Base-by-base conservation (phyloP, 2,329 filamentous ascomycete genomes). In the Bipolaris sorokiniana region DNA sequence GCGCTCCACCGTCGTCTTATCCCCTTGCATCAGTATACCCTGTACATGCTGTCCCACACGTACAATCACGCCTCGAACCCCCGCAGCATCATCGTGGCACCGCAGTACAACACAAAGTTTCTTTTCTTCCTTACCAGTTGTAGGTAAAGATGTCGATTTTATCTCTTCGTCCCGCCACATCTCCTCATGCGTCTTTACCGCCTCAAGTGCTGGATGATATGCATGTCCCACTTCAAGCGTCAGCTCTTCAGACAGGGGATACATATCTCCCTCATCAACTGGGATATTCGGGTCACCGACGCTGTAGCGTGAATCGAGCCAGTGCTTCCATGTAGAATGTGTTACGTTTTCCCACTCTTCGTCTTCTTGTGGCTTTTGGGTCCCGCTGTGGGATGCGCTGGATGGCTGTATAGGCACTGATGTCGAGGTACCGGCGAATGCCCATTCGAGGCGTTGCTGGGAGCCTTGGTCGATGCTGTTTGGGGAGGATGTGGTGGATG, bases 181-280 rank as follows among this genome's bases (percentile, higher is more conserved):
- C 72, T 91, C 89, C 70, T 90, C 88, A 63, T 92, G 91, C 1
- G 76, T 50, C 9, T 81, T 81, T 37, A 80, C 71, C 0, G 66
- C 40, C 0, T 83, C 82, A 1, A 84, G 85, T 0, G 73, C 78
- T 0, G 85, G 85, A 62, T 89, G 86, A 10, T 82, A 74, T 83
- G 88, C 89, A 11, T 66, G 65, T 0, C 88, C 88, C 41, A 76
- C 82, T 70, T 90, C 88, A 7, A 80, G 68, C 6, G 60, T 68
- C 10, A 58, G 51, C 0, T 47, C 56, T 0, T 13, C 52, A 20
- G 41, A 63, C 76, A 66, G 79, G 70, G 3, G 74, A 40, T 80
- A 80, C 78, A 86, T 86, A 64, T 84, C 80, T 1, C 86, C 87
- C 44, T 85, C 80, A 59, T 90, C 88, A 0, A 50, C 40, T 1